These are phyloP conservation scores for Lathyrus tuberosus DNA, from an alignment of 306 rosid species.

Conservation along the genomic window DNA sequence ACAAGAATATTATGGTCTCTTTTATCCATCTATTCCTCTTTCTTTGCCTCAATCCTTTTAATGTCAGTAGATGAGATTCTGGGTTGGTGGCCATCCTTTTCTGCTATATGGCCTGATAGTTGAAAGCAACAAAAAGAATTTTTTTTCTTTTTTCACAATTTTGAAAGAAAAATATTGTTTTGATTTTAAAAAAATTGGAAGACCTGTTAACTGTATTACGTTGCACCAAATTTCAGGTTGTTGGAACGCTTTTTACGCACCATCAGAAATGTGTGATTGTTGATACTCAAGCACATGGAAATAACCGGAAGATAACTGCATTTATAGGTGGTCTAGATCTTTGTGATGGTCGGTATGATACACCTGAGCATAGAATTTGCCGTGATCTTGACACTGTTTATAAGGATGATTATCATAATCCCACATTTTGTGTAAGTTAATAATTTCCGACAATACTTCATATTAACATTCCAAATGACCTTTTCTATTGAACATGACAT, in stretches of 20 bases:
- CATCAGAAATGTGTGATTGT: constrained; percentile 98
- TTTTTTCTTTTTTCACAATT: constrained; percentile 14
- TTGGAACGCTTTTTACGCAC: constrained; percentile 94
- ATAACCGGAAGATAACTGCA: constrained; percentile 84
- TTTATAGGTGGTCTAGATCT: constrained; percentile 96
- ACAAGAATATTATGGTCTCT: not conserved
- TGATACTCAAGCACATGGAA: constrained; percentile 86
- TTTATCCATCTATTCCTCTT: not conserved
- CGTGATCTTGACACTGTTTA: constrained; percentile 73
- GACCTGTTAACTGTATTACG: constrained; percentile 28
- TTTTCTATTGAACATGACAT: not conserved
- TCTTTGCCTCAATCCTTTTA: constrained; percentile 10
- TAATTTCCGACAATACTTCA: constrained; percentile 27
- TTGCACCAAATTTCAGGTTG: constrained; percentile 69
- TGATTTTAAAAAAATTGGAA: constrained; percentile 16
- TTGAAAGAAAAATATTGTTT: not conserved
- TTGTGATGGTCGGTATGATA: constrained; percentile 97
- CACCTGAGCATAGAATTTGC: constrained; percentile 82
- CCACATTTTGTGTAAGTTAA: constrained; percentile 82
- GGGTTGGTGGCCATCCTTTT: constrained; percentile 25
- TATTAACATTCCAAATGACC: constrained; percentile 19
- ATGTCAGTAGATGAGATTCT: not conserved
- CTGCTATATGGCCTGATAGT: constrained; percentile 13
- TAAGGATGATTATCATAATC: constrained; percentile 83
- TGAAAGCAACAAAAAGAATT: not conserved